These are phyloP conservation scores for Trapa incisa DNA, from an alignment of 345 rosid genomes.

Conservation along the genomic window DNA sequence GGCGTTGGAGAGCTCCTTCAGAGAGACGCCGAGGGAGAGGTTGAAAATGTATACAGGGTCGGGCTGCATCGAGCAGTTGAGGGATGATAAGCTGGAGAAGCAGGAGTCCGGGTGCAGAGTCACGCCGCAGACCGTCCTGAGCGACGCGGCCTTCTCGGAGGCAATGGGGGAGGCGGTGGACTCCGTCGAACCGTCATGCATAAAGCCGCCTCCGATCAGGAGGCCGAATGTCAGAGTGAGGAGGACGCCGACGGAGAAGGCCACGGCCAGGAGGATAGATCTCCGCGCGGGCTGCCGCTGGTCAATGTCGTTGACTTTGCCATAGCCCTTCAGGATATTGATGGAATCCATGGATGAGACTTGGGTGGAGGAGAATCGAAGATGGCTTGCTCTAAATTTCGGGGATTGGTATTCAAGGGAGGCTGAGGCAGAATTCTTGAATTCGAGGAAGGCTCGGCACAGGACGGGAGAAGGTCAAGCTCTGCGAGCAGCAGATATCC, in stretches of 20 bases:
- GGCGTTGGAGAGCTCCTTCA: conserved; percentile 20
- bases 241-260: conserved; percentile 30
- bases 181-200: conserved; percentile 13
- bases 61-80: conserved; percentile 19
- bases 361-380: background rate
- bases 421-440: background rate
- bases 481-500: background rate
- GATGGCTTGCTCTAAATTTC: background rate
- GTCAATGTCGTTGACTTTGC: conserved; percentile 38
- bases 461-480: background rate
- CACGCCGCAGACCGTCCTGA: conserved; percentile 42
- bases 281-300: conserved; percentile 20
- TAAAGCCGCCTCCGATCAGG: conserved; percentile 11
- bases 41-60: conserved; percentile 52
- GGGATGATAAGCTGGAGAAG: conserved; percentile 34
- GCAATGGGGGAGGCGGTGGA: conserved; percentile 5
- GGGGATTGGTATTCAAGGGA: background rate
- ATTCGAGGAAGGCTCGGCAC: background rate
- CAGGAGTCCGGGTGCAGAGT: conserved; percentile 45
- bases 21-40: conserved; percentile 33
- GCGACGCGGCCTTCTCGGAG: conserved; percentile 14
- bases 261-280: conserved; percentile 19
- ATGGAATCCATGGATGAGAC: conserved; percentile 39
- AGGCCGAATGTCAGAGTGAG: conserved; percentile 25
- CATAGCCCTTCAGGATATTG: conserved; percentile 54